Percentiles rank a stretch among this genome's conserved stretches.
Evolutionary conservation across 225 moss, liverwort and hornwort genomes (phyloP).

Genomic region (Marchantia polymorpha): DNA sequence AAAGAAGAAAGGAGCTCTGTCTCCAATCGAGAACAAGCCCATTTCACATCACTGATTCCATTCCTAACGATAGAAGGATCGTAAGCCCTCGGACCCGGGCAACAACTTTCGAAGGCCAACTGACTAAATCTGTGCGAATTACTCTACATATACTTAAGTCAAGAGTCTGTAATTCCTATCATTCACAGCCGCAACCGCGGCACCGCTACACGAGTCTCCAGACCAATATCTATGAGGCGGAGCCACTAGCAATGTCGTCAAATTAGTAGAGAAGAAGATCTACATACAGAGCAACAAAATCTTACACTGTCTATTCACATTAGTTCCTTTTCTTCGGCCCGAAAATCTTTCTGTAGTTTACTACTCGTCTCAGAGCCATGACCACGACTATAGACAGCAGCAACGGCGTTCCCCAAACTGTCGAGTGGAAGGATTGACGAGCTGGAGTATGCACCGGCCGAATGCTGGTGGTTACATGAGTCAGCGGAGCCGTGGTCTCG

Average conservation of each 20-base stretch:
- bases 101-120: too few relatives aligned
- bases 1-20: too few relatives aligned
- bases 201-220: not conserved
- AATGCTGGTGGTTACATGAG: not conserved
- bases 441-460: not conserved
- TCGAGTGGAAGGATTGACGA: constrained; percentile 5
- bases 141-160: not conserved
- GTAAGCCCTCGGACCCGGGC: too few relatives aligned
- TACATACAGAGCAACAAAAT: not conserved
- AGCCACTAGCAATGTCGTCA: constrained; percentile 1
- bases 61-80: too few relatives aligned
- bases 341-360: constrained; percentile 2
- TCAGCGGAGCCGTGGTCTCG: not conserved
- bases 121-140: not conserved
- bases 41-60: too few relatives aligned
- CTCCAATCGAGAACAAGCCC: too few relatives aligned
- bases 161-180: not conserved
- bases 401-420: constrained; percentile 5
- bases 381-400: constrained; percentile 1
- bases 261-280: not conserved
- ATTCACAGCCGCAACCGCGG: not conserved
- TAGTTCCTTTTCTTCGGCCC: not conserved
- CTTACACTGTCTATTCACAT: not conserved
- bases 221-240: not conserved
- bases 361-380: constrained; percentile 10